Conservation (phyloP, 202 grass and related monocot species). For the Elaeis oleifera region DNA sequence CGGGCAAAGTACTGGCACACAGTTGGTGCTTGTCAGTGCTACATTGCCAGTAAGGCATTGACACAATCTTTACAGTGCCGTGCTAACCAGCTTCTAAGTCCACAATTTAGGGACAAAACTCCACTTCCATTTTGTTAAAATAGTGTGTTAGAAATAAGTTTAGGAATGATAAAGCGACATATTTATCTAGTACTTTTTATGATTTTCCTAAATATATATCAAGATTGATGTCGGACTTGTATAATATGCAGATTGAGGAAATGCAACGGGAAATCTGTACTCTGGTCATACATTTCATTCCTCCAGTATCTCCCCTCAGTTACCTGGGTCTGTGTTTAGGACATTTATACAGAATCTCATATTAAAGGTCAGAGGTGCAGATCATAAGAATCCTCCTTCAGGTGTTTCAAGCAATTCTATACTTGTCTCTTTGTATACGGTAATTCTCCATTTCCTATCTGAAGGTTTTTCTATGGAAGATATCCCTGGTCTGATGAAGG, state of each 20-base stretch:
- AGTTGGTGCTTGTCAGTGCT: no score
- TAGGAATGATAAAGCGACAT: no score
- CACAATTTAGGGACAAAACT: no score
- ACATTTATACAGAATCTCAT: slow-evolving; percentile 58
- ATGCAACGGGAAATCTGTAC: slow-evolving; percentile 65
- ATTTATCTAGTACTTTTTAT: no score
- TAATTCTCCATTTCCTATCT: slow-evolving; percentile 66
- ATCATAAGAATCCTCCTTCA: slow-evolving; percentile 40
- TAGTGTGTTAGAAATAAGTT: no score
- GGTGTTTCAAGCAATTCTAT: slow-evolving; percentile 42
- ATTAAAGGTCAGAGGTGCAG: slow-evolving; percentile 49
- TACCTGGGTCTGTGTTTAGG: slow-evolving; percentile 65
- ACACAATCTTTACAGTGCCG: no score
- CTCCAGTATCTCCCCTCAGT: slow-evolving; percentile 38
- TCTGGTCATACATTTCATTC: slow-evolving; percentile 62
- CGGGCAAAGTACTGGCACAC: no score
- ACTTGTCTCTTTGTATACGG: slow-evolving; percentile 68
- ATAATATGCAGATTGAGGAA: slow-evolving; percentile 59
- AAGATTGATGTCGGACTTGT: background rate
- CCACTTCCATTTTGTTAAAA: no score
- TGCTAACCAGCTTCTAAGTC: no score
- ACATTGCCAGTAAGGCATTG: no score
- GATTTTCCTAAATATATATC: no score
- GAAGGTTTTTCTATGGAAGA: slow-evolving; percentile 54
- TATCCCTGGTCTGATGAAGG: slow-evolving; percentile 31